These are phyloP conservation scores for Didymella arachidicola DNA, from an alignment of 2,329 filamentous ascomycete species.

Conservation along the genomic window DNA sequence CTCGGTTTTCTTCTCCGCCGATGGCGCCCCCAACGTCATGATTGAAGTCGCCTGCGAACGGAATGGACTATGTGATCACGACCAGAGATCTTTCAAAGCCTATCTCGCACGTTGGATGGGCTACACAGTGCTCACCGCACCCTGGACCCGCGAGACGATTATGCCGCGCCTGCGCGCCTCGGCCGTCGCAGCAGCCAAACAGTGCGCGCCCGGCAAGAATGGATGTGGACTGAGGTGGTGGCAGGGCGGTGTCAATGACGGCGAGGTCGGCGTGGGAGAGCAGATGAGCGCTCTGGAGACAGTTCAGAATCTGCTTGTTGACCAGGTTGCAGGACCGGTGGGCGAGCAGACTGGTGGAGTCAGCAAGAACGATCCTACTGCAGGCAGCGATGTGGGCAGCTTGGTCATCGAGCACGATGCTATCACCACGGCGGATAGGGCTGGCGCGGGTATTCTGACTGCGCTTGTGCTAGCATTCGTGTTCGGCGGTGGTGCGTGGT, in stretches of 20 bases:
- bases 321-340: constrained; percentile 47
- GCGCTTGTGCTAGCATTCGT: constrained; percentile 62
- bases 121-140: constrained; percentile 48
- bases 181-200: constrained; percentile 62
- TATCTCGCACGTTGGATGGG: constrained; percentile 54
- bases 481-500: constrained; percentile 62
- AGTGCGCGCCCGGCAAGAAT: constrained; percentile 61
- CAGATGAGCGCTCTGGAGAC: constrained; percentile 66
- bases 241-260: constrained; percentile 54
- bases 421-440: constrained; percentile 68
- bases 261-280: constrained; percentile 62
- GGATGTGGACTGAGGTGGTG: constrained; percentile 57
- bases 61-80: constrained; percentile 54
- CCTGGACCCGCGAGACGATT: constrained; percentile 50
- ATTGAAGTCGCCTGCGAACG: constrained; percentile 57
- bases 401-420: constrained; percentile 33
- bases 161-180: constrained; percentile 62
- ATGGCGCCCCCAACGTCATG: constrained; percentile 55
- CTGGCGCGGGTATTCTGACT: constrained; percentile 72
- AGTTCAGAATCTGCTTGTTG: constrained; percentile 57
- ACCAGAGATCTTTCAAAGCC: constrained; percentile 57
- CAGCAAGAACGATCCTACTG: constrained; percentile 55
- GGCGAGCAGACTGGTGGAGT: constrained; percentile 62
- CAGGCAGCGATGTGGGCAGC: constrained; percentile 42
- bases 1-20: constrained; percentile 55